Base-by-base conservation (phyloP, 768 basidiomycete species). In the Lentinula guzmanii region DNA sequence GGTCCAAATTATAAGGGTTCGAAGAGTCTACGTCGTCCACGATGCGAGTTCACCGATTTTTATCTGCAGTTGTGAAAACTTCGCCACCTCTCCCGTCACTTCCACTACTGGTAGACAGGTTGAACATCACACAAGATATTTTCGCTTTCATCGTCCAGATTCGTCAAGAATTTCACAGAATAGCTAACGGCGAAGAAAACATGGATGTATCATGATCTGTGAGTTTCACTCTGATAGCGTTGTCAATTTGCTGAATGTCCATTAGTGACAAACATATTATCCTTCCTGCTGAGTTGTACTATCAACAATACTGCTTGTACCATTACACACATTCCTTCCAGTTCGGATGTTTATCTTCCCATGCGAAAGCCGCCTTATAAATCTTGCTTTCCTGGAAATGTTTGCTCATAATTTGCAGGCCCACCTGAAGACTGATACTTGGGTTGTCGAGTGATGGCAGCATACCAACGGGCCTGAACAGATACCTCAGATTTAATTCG, bases 61-160 rank as follows among this genome's bases (percentile, higher is more conserved):
- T n/a, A 4, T 3, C 48, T 48, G 18, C 66, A 95, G 94, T 95
- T 1, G 81, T 91, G n/a, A 91, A 89, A 24, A 86, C 86, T 5
- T 87, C 86, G 7, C 93, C 93, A 0, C 78, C 80, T 8, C 75
- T 95, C 4, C 83, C 89, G 0, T 75, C 80, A 0, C 75, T 95
- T 50, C 82, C 87, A 0, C 80, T 89, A 16, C 75, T 95, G 6
- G 75, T 95, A 31, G 85, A 83, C 52, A 80, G 82, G 34, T 81
- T 95, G 45, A 93, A 92, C 67, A 81, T 83, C 21, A 84, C 86
- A 3, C 73, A 83, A 37, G 85, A 94, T 58, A 74, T 95, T 2
- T 89, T 84, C 65, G 72, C 67, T 1, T 95, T 96, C 69, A 85
- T 95, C 58, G 84, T 82, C 59, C 74, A 78, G 55, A 82, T 87